These are phyloP conservation scores for Triadica sebifera DNA, from an alignment of 345 rosid genomes.

Conservation along the genomic window DNA sequence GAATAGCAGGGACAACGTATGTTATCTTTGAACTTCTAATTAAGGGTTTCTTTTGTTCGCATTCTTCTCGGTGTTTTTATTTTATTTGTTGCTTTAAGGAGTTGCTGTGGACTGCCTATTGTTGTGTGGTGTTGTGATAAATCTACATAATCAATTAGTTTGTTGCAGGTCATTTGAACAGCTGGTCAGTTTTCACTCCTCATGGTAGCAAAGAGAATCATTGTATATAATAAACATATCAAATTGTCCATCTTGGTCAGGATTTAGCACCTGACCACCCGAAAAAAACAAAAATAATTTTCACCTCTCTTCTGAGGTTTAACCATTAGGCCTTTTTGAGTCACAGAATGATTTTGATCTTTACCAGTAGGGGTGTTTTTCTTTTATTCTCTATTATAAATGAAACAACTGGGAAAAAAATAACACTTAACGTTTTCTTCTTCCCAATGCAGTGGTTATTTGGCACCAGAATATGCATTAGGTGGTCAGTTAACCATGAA, in stretches of 20 bases:
- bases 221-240: background rate
- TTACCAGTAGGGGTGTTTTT: too few relatives aligned
- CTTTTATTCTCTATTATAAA: background rate
- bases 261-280: background rate
- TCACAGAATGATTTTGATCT: too few relatives aligned
- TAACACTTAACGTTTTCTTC: slow-evolving; percentile 5
- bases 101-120: background rate
- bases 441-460: slow-evolving; percentile 56
- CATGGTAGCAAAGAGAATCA: background rate
- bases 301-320: too few relatives aligned
- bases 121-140: background rate
- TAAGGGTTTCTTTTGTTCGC: background rate
- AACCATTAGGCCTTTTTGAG: too few relatives aligned
- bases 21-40: slow-evolving; percentile 22
- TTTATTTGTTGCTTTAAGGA: background rate
- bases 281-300: too few relatives aligned
- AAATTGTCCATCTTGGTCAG: background rate
- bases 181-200: background rate
- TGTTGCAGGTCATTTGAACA: background rate
- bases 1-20: slow-evolving; percentile 95
- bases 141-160: background rate
- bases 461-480: slow-evolving; percentile 76
- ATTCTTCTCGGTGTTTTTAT: background rate
- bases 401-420: background rate
- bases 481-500: slow-evolving; percentile 71